Conservation (phyloP, 805 yeast genomes). For the Wilhelminamyces savonicus region DNA sequence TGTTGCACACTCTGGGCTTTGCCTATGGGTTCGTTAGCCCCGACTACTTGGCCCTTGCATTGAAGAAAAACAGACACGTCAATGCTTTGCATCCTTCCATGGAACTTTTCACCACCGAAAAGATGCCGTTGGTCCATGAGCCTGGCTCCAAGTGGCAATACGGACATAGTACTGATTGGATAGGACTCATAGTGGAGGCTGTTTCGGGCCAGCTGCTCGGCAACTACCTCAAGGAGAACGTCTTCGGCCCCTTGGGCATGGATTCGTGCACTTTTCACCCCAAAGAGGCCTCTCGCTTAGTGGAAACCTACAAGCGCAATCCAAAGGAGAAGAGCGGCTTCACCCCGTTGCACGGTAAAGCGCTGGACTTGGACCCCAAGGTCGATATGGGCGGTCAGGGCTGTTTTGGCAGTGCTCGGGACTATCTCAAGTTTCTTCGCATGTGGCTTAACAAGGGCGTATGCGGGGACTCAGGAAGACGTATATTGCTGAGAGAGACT, state of each 20-base stretch:
- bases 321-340: too few relatives aligned
- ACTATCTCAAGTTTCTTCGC: constrained; percentile 32
- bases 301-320: too few relatives aligned
- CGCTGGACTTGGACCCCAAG: constrained; percentile 13
- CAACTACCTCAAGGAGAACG: constrained; percentile 19
- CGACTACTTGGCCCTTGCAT: constrained; percentile 20
- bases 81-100: constrained; percentile 15
- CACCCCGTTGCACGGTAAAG: constrained; percentile 8
- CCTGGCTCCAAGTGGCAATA: constrained; percentile 35
- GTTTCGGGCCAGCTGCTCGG: constrained; percentile 27
- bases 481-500: constrained; percentile 14
- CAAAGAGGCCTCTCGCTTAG: too few relatives aligned
- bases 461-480: constrained; percentile 30
- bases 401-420: constrained; percentile 29
- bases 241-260: constrained; percentile 33
- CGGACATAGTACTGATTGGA: constrained; percentile 34
- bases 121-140: constrained; percentile 22
- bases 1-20: constrained; percentile 19
- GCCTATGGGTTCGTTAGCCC: constrained; percentile 25
- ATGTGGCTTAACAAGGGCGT: constrained; percentile 35
- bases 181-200: constrained; percentile 29
- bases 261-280: constrained; percentile 12
- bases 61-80: constrained; percentile 10
- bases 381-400: constrained; percentile 43
- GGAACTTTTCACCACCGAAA: constrained; percentile 18